Evolutionary conservation across 441 rosid species (phyloP).

Genomic region (Populus hybrid): DNA sequence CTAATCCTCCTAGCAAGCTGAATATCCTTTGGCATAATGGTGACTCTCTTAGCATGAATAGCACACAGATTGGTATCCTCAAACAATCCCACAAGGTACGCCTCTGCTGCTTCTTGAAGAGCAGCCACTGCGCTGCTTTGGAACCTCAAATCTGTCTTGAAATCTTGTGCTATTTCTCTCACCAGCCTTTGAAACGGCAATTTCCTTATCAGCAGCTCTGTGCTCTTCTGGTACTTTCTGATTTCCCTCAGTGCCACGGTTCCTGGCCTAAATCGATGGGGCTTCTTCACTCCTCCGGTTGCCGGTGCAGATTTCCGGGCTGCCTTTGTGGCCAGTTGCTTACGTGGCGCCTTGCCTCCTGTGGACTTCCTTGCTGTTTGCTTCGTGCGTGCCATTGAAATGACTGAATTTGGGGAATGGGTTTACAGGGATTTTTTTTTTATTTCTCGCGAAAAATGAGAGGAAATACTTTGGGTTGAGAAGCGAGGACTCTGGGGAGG

Average conservation of each 20-base stretch:
- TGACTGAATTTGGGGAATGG: background rate
- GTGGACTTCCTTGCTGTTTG: background rate
- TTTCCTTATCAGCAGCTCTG: background rate
- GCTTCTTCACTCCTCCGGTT: background rate
- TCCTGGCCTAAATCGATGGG: background rate
- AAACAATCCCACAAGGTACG: background rate
- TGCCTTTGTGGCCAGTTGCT: background rate
- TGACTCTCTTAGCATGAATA: background rate
- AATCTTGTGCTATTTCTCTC: background rate
- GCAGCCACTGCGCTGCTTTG: background rate
- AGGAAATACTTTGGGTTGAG: background rate
- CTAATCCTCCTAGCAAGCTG: background rate
- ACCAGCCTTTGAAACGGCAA: background rate
- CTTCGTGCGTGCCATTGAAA: background rate
- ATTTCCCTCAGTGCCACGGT: background rate
- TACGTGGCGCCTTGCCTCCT: background rate
- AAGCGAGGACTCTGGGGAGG: background rate
- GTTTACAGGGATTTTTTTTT: background rate
- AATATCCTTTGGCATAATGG: background rate
- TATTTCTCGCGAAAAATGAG: background rate
- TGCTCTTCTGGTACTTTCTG: background rate
- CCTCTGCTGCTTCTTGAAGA: background rate
- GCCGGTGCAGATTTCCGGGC: background rate
- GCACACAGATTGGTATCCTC: background rate
- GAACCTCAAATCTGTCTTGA: background rate